Evolutionary conservation across 768 basidiomycete species (phyloP).

Genomic region (Lentinula guzmanii): DNA sequence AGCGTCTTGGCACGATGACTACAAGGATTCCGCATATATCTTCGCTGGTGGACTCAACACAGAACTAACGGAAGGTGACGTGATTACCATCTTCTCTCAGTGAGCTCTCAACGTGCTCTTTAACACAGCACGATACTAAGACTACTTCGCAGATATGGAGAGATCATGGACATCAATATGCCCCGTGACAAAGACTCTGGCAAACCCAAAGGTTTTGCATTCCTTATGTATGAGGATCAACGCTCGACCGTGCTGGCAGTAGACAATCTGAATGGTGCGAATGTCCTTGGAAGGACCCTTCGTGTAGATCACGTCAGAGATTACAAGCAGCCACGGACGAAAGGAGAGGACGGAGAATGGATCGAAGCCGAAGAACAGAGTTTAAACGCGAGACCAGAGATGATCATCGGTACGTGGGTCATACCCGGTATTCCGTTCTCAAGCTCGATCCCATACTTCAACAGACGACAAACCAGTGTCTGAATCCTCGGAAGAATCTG

Average conservation of each 20-base stretch:
- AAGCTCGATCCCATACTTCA: constrained; percentile 5
- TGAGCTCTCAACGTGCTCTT: constrained; percentile 30
- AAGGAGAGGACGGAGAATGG: constrained; percentile 81
- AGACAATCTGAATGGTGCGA: constrained; percentile 96
- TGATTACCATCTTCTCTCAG: constrained; percentile 97
- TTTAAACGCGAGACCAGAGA: constrained; percentile 78
- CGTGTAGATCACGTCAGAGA: constrained; percentile 91
- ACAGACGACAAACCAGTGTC: constrained; percentile 51
- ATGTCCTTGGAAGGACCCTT: constrained; percentile 77
- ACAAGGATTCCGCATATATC: constrained; percentile 96
- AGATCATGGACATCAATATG: constrained; percentile 91
- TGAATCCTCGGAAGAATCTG: constrained; percentile 61
- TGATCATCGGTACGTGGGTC: constrained; percentile 50
- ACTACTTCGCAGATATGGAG: constrained; percentile 72
- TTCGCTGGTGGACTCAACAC: constrained; percentile 85
- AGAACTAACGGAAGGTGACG: constrained; percentile 95
- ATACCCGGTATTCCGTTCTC: not conserved
- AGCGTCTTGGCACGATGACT: constrained; percentile 94
- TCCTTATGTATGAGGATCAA: constrained; percentile 99
- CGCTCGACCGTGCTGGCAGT: constrained; percentile 93
- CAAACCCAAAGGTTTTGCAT: constrained; percentile 87
- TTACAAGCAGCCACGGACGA: constrained; percentile 81
- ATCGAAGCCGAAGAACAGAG: constrained; percentile 80
- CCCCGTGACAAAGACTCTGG: constrained; percentile 93
- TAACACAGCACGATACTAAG: constrained; percentile 4